These are phyloP conservation scores for Eimeria maxima DNA, from an alignment of 169 alveolate genomes.

Conservation along the genomic window DNA sequence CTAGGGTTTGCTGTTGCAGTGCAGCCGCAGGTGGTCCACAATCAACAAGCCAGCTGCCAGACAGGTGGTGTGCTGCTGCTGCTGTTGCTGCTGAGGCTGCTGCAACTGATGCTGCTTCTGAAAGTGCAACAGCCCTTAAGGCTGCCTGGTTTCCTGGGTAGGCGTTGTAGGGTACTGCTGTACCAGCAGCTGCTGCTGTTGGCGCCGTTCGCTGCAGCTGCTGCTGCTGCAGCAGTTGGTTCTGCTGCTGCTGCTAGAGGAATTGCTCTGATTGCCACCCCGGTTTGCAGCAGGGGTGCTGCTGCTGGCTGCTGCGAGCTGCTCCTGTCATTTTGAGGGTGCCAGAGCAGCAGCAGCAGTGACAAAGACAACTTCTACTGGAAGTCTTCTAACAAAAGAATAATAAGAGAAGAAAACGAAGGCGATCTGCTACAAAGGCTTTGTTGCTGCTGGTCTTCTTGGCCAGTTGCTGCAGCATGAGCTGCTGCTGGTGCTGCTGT, in stretches of 20 bases:
- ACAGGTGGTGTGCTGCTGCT: slow-evolving; percentile 15
- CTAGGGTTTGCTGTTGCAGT: not conserved
- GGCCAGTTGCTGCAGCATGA: too few species aligned
- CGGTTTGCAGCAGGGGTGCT: slow-evolving; percentile 51
- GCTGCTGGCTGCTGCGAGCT: too few species aligned
- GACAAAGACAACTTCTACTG: too few species aligned
- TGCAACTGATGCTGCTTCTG: not conserved
- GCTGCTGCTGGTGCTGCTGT: slow-evolving; percentile 46
- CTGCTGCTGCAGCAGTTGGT: not conserved
- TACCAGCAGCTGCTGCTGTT: slow-evolving; percentile 27
- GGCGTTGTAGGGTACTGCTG: not conserved
- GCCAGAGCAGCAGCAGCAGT: too few species aligned
- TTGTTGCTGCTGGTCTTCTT: too few species aligned
- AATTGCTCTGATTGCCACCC: not conserved
- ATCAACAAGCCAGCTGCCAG: not conserved
- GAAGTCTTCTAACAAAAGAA: not conserved
- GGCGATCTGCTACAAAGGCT: not conserved
- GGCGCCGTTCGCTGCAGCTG: not conserved
- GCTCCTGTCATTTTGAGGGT: not conserved
- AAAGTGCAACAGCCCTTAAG: too few species aligned
- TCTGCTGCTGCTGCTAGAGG: not conserved
- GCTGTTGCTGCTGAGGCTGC: not conserved
- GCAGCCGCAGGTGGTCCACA: too few species aligned
- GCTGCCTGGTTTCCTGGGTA: not conserved
- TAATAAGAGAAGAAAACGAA: not conserved